phyloP scores from a whole-genome alignment of 768 basidiomycete species.

The Suillus luteus region DNA sequence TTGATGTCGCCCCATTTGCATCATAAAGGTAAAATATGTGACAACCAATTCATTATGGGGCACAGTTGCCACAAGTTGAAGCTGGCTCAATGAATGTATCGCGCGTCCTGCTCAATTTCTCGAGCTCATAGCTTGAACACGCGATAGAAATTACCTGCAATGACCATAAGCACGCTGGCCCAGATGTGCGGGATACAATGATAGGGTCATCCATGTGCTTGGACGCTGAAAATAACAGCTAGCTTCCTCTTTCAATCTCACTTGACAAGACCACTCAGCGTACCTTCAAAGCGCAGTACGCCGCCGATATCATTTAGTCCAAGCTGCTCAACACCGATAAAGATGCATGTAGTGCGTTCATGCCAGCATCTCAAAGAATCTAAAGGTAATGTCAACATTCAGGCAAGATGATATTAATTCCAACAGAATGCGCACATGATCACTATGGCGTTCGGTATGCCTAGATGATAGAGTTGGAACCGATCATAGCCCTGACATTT shows the following conservation, averaged over 20 bases:
- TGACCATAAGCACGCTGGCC: neutral
- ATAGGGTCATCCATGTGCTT: neutral
- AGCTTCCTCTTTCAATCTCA: neutral
- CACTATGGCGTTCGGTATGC: neutral
- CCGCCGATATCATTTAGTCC: neutral
- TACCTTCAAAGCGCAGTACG: neutral
- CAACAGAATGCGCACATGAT: neutral
- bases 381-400: neutral
- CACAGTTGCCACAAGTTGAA: neutral
- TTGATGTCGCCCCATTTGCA: neutral
- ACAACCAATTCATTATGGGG: neutral
- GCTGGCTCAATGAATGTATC: neutral
- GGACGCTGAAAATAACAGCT: neutral
- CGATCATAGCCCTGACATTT: neutral
- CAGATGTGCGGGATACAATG: neutral
- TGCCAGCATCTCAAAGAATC: neutral
- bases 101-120: neutral
- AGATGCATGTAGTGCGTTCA: neutral
- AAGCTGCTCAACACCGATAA: neutral
- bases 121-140: neutral
- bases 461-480: neutral
- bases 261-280: neutral
- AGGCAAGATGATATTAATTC: neutral
- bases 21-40: neutral
- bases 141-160: neutral